Conservation (phyloP, 2,329 filamentous ascomycete species). For the Juglanconis juglandina region DNA sequence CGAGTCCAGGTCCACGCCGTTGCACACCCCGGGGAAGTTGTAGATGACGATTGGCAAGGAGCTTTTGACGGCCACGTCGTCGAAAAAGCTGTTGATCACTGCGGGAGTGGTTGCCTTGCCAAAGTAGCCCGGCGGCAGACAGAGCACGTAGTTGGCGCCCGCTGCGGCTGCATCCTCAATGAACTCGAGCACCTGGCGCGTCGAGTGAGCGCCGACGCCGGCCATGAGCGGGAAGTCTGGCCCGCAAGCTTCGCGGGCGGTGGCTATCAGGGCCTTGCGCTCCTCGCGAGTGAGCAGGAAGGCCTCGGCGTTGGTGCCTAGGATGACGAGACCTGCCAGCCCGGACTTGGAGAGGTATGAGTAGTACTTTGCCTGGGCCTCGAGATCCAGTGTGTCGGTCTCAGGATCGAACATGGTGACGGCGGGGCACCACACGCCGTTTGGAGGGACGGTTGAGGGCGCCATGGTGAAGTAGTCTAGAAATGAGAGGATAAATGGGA, state of each 20-base stretch:
- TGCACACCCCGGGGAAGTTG: slow-evolving; percentile 67
- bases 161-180: slow-evolving; percentile 56
- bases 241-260: slow-evolving; percentile 52
- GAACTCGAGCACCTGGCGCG: slow-evolving; percentile 59
- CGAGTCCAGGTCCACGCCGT: slow-evolving; percentile 66
- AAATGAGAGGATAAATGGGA: background rate
- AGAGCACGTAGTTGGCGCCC: slow-evolving; percentile 59
- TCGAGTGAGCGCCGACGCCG: slow-evolving; percentile 63
- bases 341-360: slow-evolving; percentile 26
- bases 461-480: slow-evolving; percentile 4
- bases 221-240: slow-evolving; percentile 57
- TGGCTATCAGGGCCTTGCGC: slow-evolving; percentile 44
- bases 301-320: slow-evolving; percentile 33
- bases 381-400: slow-evolving; percentile 27
- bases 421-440: slow-evolving; percentile 31
- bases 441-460: slow-evolving; percentile 22
- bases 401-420: slow-evolving; percentile 32
- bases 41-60: slow-evolving; percentile 61
- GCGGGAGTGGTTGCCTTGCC: slow-evolving; percentile 56
- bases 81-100: slow-evolving; percentile 59
- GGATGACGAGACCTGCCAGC: slow-evolving; percentile 29
- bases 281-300: slow-evolving; percentile 33
- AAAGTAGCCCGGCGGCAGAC: slow-evolving; percentile 64
- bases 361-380: slow-evolving; percentile 28
- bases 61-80: slow-evolving; percentile 49